phyloP scores from a whole-genome alignment of 2,329 filamentous ascomycete species.

The Ascochyta rabiei region DNA sequence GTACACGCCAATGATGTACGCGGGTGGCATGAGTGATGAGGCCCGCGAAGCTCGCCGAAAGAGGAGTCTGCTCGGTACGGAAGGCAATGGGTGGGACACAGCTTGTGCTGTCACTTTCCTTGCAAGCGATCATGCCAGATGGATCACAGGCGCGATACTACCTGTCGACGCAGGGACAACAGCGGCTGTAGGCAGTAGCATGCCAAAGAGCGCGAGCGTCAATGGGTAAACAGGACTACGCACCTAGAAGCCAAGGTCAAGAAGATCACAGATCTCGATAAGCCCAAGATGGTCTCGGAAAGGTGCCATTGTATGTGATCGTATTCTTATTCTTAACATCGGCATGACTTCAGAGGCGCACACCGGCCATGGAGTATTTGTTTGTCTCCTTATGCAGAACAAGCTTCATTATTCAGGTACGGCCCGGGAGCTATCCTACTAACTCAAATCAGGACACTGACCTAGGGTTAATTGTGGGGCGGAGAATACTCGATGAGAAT shows the following conservation, averaged over 20 bases:
- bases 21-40: slow-evolving; percentile 57
- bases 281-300: neutral
- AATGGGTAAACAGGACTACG: slow-evolving; percentile 23
- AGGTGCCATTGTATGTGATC: neutral
- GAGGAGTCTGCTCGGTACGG: slow-evolving; percentile 58
- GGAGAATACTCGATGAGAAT: neutral
- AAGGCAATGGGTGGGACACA: slow-evolving; percentile 62
- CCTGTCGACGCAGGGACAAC: slow-evolving; percentile 42
- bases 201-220: slow-evolving; percentile 28
- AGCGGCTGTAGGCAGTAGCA: slow-evolving; percentile 35
- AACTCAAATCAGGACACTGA: neutral
- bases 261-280: neutral
- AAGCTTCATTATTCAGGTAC: neutral
- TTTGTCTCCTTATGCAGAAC: neutral
- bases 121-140: slow-evolving; percentile 59
- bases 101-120: slow-evolving; percentile 59
- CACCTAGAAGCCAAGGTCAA: neutral
- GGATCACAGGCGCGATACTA: slow-evolving; percentile 52
- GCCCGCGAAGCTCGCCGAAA: slow-evolving; percentile 57
- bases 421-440: neutral
- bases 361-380: neutral
- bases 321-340: neutral
- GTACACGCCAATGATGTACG: slow-evolving; percentile 63
- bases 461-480: neutral
- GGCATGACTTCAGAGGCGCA: neutral